Percentiles rank a stretch among this genome's conserved stretches.
These are phyloP conservation scores for Salisapilia sapeloensis DNA, from an alignment of 352 stramenopile genomes.

Conservation along the genomic window DNA sequence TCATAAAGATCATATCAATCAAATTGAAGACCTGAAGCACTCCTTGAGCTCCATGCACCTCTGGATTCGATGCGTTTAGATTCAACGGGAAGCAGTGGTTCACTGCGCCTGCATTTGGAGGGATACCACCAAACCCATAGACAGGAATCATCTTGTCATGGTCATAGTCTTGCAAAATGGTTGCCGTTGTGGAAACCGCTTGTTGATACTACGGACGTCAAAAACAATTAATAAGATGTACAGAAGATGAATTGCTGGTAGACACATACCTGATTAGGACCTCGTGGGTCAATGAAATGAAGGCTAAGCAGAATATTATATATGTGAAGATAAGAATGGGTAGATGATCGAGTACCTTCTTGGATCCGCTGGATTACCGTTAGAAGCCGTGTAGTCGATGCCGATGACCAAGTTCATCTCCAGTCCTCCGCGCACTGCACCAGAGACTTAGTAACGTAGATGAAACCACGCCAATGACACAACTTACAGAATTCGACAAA, in stretches of 20 bases:
- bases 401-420: slow-evolving; percentile 75
- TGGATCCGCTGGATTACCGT: slow-evolving; percentile 24
- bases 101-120: slow-evolving; percentile 36
- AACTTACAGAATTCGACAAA: slow-evolving; percentile 44
- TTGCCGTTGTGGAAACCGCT: slow-evolving; percentile 35
- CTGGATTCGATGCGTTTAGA: slow-evolving; percentile 39
- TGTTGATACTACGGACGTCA: slow-evolving; percentile 36
- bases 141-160: slow-evolving; percentile 55
- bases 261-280: slow-evolving; percentile 25
- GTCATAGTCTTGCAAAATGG: slow-evolving; percentile 56
- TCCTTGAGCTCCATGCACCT: slow-evolving; percentile 52
- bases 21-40: slow-evolving; percentile 36
- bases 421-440: slow-evolving; percentile 44
- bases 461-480: slow-evolving; percentile 1
- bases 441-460: slow-evolving; percentile 1
- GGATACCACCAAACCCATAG: slow-evolving; percentile 70
- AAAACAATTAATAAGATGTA: background rate
- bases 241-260: background rate
- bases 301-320: slow-evolving; percentile 15
- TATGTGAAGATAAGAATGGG: background rate
- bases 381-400: slow-evolving; percentile 66
- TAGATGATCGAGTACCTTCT: slow-evolving; percentile 9
- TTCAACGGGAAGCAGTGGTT: slow-evolving; percentile 86
- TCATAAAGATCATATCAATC: background rate
- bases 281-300: slow-evolving; percentile 42